These are phyloP conservation scores for Hypoxylon sp. DNA, from an alignment of 2,329 filamentous ascomycete genomes.

Conservation along the genomic window DNA sequence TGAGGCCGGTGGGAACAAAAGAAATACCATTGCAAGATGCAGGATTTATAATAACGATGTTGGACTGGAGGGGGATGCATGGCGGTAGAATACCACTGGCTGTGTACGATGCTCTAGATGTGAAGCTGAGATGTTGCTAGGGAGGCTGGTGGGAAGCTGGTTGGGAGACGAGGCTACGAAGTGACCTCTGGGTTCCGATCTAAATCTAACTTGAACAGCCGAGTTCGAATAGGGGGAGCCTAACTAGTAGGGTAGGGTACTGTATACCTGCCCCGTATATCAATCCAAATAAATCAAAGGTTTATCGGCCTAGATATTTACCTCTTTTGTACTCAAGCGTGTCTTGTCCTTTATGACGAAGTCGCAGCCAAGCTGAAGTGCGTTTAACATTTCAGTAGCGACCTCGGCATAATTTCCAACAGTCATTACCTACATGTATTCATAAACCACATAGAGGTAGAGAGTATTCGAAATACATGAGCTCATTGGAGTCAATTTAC, in stretches of 20 bases:
- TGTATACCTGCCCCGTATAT: background rate
- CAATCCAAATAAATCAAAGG: slow-evolving; percentile 13
- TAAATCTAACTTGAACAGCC: background rate
- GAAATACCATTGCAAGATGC: slow-evolving; percentile 3
- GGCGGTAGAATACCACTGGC: slow-evolving; percentile 5
- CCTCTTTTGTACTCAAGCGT: background rate
- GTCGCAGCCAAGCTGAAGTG: background rate
- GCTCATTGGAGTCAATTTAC: background rate
- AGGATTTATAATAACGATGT: slow-evolving; percentile 31
- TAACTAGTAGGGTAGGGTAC: slow-evolving; percentile 3
- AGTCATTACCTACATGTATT: no score
- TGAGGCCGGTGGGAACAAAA: slow-evolving; percentile 1
- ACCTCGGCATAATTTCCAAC: background rate
- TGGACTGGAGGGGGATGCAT: slow-evolving; percentile 4
- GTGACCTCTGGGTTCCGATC: slow-evolving; percentile 10
- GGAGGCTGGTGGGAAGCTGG: slow-evolving; percentile 14
- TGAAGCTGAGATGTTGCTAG: slow-evolving; percentile 10
- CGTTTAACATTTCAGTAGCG: background rate
- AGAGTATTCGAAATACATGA: no score
- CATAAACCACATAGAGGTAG: no score
- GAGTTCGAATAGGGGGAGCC: slow-evolving; percentile 4
- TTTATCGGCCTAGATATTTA: background rate
- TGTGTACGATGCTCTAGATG: slow-evolving; percentile 17
- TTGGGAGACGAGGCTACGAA: slow-evolving; percentile 26
- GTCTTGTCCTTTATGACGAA: background rate